Base-by-base conservation (phyloP, 208 protist genomes). In the Herpetomonas tarakana region DNA sequence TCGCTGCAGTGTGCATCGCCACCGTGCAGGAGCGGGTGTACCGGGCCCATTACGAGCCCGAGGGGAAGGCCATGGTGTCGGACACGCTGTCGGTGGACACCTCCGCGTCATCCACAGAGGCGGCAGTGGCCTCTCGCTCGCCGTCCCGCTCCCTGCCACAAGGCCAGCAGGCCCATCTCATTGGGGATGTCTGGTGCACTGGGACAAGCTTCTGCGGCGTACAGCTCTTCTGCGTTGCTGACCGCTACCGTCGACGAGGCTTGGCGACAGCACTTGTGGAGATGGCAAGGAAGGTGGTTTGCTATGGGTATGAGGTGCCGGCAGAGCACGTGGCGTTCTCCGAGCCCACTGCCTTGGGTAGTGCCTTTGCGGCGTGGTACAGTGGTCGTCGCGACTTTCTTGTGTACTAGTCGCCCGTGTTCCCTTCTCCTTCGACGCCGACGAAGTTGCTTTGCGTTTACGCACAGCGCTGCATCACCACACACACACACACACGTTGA, bases 161-260 rank as follows among this genome's bases (percentile, higher is more conserved):
- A 58, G 38, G 29, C 4, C 18, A 19, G 44, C 44, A 47, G 44
- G 25, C 24, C 3, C 18, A 2, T 3, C 19, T 16, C 30, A 45
- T 81, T 1, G 74, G 74, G 0, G 78, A 77, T 54, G 63, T 38
- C 2, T 75, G 56, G 62, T 74, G 74, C 54, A 55, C 54, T 7
- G 72, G 77, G 0, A 74, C 76, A 4, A 44, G 51, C 0, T 74
- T 81, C 3, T 91, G 84, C 41, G 84, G 81, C 9, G 68, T 91
- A 7, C 66, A 80, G 38, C 58, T 88, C 2, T 61, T 91, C 2
- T 86, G 78, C 75, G 84, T 91, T n/a, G 35, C 62, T 2, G 45
- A 78, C 26, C 6, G 19, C 0, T 57, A 56, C 14, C 74, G 78
- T 0, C 45, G 75, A 2, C 25, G 58, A 27, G 73, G 78, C 16